Conservation (phyloP, 1,284 basidiomycete species). For the Fomitopsis palustris region DNA sequence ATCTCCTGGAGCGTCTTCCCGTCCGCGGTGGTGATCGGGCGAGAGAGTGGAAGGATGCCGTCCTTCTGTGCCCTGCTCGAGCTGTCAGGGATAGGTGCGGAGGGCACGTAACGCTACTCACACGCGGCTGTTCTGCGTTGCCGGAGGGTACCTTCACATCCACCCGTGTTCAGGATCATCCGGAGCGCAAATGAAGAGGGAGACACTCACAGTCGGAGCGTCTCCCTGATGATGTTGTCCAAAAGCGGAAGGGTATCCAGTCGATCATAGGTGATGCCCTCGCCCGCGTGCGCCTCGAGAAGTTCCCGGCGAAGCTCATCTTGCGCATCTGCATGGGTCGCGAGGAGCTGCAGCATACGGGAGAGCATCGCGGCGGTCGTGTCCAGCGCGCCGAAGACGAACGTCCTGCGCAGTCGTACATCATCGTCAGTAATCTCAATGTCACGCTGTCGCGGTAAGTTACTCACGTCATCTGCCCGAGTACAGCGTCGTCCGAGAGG, state of each 20-base stretch:
- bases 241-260: slow-evolving; percentile 26
- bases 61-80: slow-evolving; percentile 5
- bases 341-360: slow-evolving; percentile 1
- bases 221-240: slow-evolving; percentile 28
- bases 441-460: neutral
- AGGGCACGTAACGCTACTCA: neutral
- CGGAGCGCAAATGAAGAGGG: too few species aligned
- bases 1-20: slow-evolving; percentile 12
- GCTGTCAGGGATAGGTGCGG: slow-evolving; percentile 9
- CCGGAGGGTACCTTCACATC: neutral
- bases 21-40: slow-evolving; percentile 8
- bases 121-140: neutral
- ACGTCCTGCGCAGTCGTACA: neutral
- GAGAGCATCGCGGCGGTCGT: slow-evolving; percentile 10
- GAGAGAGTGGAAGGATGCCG: slow-evolving; percentile 7
- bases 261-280: slow-evolving; percentile 23
- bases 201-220: slow-evolving; percentile 19
- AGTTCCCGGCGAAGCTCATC: slow-evolving; percentile 6
- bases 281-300: neutral
- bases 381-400: slow-evolving; percentile 15
- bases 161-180: too few species aligned
- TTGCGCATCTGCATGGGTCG: slow-evolving; percentile 3
- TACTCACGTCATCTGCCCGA: slow-evolving; percentile 14
- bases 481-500: slow-evolving; percentile 3
- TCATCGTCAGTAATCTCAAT: neutral